Percentiles rank a stretch among this genome's conserved stretches.
Conservation (phyloP, 1,284 basidiomycete species). For the Cutaneotrichosporon dermatis region DNA sequence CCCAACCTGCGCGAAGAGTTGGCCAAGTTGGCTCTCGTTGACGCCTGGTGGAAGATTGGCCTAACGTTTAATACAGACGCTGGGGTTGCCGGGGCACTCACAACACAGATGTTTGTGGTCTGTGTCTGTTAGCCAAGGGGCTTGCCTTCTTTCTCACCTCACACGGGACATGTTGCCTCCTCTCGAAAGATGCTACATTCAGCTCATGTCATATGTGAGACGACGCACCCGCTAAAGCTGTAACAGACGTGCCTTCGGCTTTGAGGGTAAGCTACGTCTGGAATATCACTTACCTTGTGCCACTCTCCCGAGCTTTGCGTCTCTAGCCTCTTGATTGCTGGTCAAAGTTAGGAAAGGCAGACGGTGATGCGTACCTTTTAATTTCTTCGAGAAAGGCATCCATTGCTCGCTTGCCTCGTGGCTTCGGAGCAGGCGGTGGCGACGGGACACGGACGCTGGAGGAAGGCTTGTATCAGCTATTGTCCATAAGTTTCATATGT, state of each 20-base stretch:
- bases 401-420: slow-evolving; percentile 88
- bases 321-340: slow-evolving; percentile 85
- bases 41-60: slow-evolving; percentile 65
- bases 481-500: too few species aligned
- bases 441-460: slow-evolving; percentile 1
- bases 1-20: slow-evolving; percentile 68
- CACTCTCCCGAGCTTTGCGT: slow-evolving; percentile 70
- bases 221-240: slow-evolving; percentile 69
- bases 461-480: too few species aligned
- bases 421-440: slow-evolving; percentile 60
- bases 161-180: neutral
- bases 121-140: slow-evolving; percentile 37
- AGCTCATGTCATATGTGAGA: too few species aligned
- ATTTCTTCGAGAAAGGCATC: slow-evolving; percentile 89
- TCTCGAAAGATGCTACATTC: slow-evolving; percentile 19
- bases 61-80: neutral
- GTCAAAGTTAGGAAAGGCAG: too few species aligned
- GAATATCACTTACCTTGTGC: slow-evolving; percentile 54
- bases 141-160: neutral
- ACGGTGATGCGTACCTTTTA: slow-evolving; percentile 60
- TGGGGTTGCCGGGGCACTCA: slow-evolving; percentile 37
- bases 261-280: slow-evolving; percentile 17
- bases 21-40: slow-evolving; percentile 74
- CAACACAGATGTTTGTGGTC: slow-evolving; percentile 93
- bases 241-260: slow-evolving; percentile 62